A percentile compares a stretch with the other conserved stretches of the same genome.
phyloP scores from a whole-genome alignment of 495 filamentous ascomycete genomes.

The Neurospora sp. region DNA sequence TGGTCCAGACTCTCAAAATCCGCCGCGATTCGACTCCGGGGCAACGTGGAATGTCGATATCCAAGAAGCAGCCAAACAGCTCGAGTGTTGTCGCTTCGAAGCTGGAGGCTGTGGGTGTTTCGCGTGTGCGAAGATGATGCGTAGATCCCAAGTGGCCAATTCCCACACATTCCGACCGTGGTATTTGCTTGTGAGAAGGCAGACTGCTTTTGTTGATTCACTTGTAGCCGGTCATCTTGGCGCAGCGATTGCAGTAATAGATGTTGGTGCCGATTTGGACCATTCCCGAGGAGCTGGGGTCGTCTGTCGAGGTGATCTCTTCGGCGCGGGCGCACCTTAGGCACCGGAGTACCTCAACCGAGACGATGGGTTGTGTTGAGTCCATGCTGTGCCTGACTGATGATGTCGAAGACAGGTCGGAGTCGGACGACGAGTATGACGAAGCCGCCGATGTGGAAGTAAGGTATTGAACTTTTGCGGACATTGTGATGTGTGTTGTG shows the following conservation, averaged over 20 bases:
- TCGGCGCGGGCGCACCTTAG: constrained; percentile 45
- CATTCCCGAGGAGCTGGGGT: constrained; percentile 42
- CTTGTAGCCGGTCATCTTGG: constrained; percentile 59
- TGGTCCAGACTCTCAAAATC: not conserved
- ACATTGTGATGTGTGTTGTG: constrained; percentile 23
- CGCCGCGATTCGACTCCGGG: not conserved
- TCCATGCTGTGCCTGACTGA: constrained; percentile 32
- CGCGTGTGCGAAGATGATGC: not conserved
- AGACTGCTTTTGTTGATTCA: constrained; percentile 28
- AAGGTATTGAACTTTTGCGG: constrained; percentile 24
- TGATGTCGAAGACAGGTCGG: constrained; percentile 24
- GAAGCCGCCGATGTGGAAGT: constrained; percentile 29
- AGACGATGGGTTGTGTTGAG: constrained; percentile 28
- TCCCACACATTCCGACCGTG: not conserved
- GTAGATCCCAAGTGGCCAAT: not conserved
- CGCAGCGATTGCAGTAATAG: constrained; percentile 70
- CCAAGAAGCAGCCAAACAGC: not conserved
- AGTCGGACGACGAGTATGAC: constrained; percentile 30
- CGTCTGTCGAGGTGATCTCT: constrained; percentile 45
- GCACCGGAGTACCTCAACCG: constrained; percentile 45
- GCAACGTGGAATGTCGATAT: not conserved
- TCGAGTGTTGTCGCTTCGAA: not conserved
- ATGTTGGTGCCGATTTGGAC: constrained; percentile 67
- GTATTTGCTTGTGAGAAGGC: not conserved
- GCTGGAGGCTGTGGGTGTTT: not conserved